phyloP scores from a whole-genome alignment of 306 rosid genomes.

The Oxytropis ochrocephala region DNA sequence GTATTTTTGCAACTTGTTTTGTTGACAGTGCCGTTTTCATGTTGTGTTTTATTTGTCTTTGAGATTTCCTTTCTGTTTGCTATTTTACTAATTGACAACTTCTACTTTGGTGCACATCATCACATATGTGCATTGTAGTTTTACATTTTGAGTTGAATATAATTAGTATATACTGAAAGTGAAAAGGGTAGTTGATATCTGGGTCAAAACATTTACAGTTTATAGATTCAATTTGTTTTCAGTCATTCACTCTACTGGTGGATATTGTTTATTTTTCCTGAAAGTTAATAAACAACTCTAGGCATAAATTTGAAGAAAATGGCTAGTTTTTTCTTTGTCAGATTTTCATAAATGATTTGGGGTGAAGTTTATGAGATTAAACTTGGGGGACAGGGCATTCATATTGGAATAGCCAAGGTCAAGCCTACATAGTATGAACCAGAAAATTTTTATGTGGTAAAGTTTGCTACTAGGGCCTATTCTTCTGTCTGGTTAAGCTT shows the following conservation, averaged over 20 bases:
- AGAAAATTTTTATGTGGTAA: neutral
- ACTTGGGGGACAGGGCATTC: neutral
- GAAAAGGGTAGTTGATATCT: neutral
- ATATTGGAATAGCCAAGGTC: neutral
- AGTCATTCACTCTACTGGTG: neutral
- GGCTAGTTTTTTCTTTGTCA: neutral
- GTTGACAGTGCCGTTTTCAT: neutral
- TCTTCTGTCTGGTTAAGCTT: neutral
- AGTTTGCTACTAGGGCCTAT: neutral
- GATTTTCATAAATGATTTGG: neutral
- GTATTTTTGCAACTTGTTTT: constrained; percentile 5
- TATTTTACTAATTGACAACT: neutral
- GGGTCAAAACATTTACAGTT: neutral
- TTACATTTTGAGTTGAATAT: constrained; percentile 2
- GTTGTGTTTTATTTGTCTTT: constrained; percentile 5
- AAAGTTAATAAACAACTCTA: neutral
- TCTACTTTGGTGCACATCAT: neutral
- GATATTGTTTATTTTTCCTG: neutral
- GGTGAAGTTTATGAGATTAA: neutral
- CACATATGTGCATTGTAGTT: neutral
- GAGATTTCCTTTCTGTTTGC: constrained; percentile 2
- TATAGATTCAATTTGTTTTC: neutral
- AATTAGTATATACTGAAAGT: neutral
- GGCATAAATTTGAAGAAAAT: neutral
- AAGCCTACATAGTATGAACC: neutral